Percentiles rank a stretch among this genome's conserved stretches.
Conservation (phyloP, 805 yeast genomes). For the Candida cerambycidarum region DNA sequence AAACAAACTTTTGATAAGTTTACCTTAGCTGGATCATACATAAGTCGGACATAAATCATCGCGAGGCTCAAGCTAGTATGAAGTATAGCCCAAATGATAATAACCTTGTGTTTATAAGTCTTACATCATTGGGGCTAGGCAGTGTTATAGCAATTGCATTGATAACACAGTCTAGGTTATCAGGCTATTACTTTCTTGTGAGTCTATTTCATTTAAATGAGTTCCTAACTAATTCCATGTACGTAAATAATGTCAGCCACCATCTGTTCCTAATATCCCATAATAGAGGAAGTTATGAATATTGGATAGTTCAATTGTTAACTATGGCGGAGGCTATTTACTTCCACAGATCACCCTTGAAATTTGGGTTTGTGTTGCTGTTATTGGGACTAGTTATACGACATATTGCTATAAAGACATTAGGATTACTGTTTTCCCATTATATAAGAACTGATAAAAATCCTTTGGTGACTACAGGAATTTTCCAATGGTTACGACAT, state of each 20-base stretch:
- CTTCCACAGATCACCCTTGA: conserved; percentile 1
- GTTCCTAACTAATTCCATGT: conserved; percentile 25
- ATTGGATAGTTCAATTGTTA: conserved; percentile 28
- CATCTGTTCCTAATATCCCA: conserved; percentile 36
- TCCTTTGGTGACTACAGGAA: conserved; percentile 30
- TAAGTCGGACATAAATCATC: neutral
- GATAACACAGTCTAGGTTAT: neutral
- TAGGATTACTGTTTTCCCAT: conserved; percentile 38
- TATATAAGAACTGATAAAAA: conserved; percentile 22
- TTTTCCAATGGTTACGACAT: conserved; percentile 32
- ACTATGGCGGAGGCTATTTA: conserved; percentile 23
- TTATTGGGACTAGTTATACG: conserved; percentile 26
- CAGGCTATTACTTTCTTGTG: conserved; percentile 2
- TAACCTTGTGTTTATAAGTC: conserved; percentile 20
- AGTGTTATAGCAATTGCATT: conserved; percentile 13
- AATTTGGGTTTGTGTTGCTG: neutral
- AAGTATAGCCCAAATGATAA: conserved; percentile 15
- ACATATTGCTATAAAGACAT: conserved; percentile 28
- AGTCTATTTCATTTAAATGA: conserved; percentile 20
- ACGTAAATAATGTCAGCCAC: conserved; percentile 25
- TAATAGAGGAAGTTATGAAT: conserved; percentile 31
- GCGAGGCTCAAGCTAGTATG: too few relatives aligned
- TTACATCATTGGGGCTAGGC: conserved; percentile 21
- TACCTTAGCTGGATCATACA: conserved; percentile 28
- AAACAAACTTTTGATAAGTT: conserved; percentile 29